Evolutionary conservation across 768 basidiomycete species (phyloP), one percentile per base, ranked within the genome.

Genomic region (Termitomyces sp.): DNA sequence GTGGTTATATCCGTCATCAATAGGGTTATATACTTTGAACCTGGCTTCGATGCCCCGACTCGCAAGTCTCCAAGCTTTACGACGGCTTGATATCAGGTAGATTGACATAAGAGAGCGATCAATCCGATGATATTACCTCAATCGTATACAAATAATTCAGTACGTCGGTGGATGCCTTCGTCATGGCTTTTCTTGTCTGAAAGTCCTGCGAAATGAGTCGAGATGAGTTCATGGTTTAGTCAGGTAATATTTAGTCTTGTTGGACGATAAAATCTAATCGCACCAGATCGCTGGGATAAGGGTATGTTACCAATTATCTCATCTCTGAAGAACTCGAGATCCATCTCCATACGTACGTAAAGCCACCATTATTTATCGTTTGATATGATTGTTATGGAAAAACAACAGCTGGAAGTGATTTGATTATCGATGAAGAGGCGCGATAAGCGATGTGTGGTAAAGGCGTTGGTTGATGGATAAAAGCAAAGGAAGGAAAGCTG

Each of bases 391-490:
- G 12, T 31, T 12, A 29, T 40, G 39, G 18, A 41, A 40, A 39
- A 42, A 22, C 25, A 27, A 51, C 29, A 32, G 22, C 39, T 41
- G 15, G 39, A 50, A 2, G 29, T 47, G 58, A 62, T 61, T 62
- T 47, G 58, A 62, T 61, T 62, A 62, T 62, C 60, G 60, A 62
- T 57, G 51, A 41, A 47, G 50, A 36, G 31, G 25, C 12, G 31
- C 15, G 53, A 62, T 57, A 46, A 44, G 29, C 5, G 53, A 42
- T 51, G 15, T 18, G 20, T 38, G 29, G 42, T 36, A 27, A 15
- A 38, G 39, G 27, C 40, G 29, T 31, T 7, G 12, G 29, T 47
- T 6, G 16, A 27, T 9, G 52, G n/a, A n/a, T n/a, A 36, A 56
- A 48, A 49, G 35, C 25, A 35, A 48, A 25, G 23, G 33, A 48